Base-by-base conservation (phyloP, 2,329 filamentous ascomycete species). In the Fusarium pseudoanthophilum region DNA sequence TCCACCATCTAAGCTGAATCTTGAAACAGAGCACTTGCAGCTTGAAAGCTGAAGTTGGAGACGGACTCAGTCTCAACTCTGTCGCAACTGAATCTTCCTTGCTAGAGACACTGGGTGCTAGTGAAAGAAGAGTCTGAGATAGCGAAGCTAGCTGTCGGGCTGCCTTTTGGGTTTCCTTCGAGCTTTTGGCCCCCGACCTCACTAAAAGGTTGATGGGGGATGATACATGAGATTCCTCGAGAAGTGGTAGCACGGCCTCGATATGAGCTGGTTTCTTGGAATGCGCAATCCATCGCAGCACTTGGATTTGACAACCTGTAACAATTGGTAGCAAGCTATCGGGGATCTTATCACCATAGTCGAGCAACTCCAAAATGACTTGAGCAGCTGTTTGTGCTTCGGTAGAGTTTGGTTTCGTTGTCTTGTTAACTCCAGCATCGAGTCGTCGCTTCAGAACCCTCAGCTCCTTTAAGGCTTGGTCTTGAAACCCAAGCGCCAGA, bases 381-480 rank as follows among this genome's bases (percentile, higher is more conserved):
- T 77, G 75, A 14, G 79, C 67, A n/a, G 72, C 73, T 13, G 69
- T 81, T 48, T 80, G 79, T 6, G 80, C 66, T 43, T 83, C 79
- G 3, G 78, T 60, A 43, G 78, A 74, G 13, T 74, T 48, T 13
- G 79, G 57, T 52, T 81, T 82, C 49, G 73, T 59, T 4, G 75
- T 59, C 66, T 84, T 85, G 42, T 83, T 80, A 30, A 72, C 62
- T 24, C 77, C 69, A 32, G 74, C 74, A 52, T 92, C 89, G 48
- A 95, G 75, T 37, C 90, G 86, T 67, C 83, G 86, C 79, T 93
- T 94, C 72, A 95, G 79, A 16, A 91, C 83, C 45, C 88, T 85
- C 66, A 95, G 79, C 76, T 95, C 93, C 77, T 90, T 93, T 46
- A 90, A 81, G 1, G 93, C 92, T 64, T 92, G 84, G n/a, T 90